phyloP scores from a whole-genome alignment of 2,329 filamentous ascomycete genomes.

The Coniochaeta prunicola region DNA sequence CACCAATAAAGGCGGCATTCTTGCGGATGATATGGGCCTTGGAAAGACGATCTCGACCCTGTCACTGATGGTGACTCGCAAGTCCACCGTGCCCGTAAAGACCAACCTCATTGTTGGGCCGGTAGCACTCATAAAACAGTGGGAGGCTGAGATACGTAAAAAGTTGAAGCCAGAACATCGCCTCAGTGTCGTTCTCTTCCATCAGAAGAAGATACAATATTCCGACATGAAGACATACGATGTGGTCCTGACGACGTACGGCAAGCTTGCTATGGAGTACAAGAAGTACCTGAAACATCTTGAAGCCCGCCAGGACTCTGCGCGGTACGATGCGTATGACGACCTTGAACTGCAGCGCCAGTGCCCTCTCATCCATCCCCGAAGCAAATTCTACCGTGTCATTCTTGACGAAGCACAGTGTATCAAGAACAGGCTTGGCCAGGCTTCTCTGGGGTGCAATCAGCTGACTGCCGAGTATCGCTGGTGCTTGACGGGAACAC shows the following conservation, averaged over 20 bases:
- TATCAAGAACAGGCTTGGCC: conserved; percentile 68
- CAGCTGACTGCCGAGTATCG: conserved; percentile 53
- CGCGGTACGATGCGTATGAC: conserved; percentile 17
- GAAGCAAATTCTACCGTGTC: conserved; percentile 56
- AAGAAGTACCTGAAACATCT: conserved; percentile 53
- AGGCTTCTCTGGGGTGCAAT: conserved; percentile 52
- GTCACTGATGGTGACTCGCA: conserved; percentile 64
- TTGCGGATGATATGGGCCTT: conserved; percentile 77
- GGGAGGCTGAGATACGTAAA: conserved; percentile 69
- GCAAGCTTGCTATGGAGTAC: conserved; percentile 59
- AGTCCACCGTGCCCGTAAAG: conserved; percentile 50
- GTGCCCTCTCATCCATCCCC: conserved; percentile 54
- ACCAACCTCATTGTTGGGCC: conserved; percentile 81
- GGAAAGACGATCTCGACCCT: conserved; percentile 82
- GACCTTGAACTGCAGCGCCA: conserved; percentile 26
- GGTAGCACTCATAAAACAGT: conserved; percentile 73
- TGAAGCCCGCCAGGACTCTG: conserved; percentile 35
- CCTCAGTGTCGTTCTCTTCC: conserved; percentile 64
- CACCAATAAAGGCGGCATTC: conserved; percentile 68
- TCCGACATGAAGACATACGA: conserved; percentile 58
- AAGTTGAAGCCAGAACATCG: conserved; percentile 56
- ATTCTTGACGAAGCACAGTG: conserved; percentile 75
- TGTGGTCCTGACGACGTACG: conserved; percentile 74
- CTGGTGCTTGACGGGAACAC: conserved; percentile 73
- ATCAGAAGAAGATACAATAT: conserved; percentile 50